Percentiles rank a stretch among this genome's conserved stretches.
phyloP scores from a whole-genome alignment of 352 stramenopile species.

The Thraustochytrium striatum region DNA sequence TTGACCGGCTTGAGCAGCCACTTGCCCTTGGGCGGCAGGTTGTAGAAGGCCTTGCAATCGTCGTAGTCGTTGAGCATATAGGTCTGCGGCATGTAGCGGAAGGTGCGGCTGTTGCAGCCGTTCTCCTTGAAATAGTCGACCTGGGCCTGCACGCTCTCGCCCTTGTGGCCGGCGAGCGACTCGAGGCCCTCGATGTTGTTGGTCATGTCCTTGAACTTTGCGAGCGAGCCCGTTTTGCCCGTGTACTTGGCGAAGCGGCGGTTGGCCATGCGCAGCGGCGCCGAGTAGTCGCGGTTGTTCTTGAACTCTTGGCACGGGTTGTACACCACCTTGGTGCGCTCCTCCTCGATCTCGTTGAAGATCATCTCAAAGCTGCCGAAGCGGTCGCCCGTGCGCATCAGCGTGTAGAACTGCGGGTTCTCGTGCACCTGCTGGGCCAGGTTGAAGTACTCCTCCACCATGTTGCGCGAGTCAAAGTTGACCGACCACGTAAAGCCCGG shows the following conservation, averaged over 20 bases:
- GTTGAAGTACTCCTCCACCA: constrained; percentile 49
- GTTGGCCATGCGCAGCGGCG: constrained; percentile 44
- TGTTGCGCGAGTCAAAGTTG: constrained; percentile 47
- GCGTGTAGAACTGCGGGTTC: constrained; percentile 48
- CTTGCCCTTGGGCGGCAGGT: background rate
- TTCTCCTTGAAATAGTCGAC: constrained; percentile 31
- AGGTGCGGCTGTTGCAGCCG: constrained; percentile 17
- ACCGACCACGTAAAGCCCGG: constrained; percentile 48
- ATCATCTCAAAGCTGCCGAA: constrained; percentile 49
- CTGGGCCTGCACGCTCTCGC: constrained; percentile 16
- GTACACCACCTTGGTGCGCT: constrained; percentile 39
- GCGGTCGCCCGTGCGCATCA: constrained; percentile 44
- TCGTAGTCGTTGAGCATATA: constrained; percentile 42
- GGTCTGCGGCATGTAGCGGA: constrained; percentile 36
- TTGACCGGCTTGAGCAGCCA: constrained; percentile 43
- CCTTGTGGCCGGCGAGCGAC: constrained; percentile 35
- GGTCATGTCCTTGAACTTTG: background rate
- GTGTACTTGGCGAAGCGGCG: constrained; percentile 46
- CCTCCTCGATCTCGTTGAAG: constrained; percentile 40
- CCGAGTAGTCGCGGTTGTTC: constrained; percentile 44
- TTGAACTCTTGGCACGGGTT: constrained; percentile 49
- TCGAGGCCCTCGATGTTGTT: constrained; percentile 25
- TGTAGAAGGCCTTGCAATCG: constrained; percentile 44
- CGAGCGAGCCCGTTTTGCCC: constrained; percentile 33
- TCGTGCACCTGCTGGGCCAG: constrained; percentile 47